phyloP scores from a whole-genome alignment of 768 basidiomycete genomes.

The Pisolithus sp. region DNA sequence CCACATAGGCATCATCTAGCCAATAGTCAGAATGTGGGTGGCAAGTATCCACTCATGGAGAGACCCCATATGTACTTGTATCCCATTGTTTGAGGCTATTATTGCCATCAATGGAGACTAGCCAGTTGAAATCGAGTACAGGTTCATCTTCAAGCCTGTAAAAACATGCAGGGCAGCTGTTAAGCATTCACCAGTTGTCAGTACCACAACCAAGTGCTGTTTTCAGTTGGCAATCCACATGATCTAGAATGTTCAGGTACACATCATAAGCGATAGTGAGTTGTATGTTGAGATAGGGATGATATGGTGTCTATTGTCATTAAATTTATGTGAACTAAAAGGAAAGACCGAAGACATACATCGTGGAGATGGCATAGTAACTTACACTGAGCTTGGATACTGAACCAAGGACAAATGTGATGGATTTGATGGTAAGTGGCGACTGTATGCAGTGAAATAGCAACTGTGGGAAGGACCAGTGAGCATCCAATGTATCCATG shows the following conservation, averaged over 20 bases:
- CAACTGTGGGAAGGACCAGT: not conserved
- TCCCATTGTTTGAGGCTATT: slow-evolving; percentile 2
- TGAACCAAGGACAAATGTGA: slow-evolving; percentile 1
- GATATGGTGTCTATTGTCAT: not conserved
- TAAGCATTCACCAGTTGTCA: too few relatives aligned
- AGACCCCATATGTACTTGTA: not conserved
- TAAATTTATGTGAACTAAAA: not conserved
- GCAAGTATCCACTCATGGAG: not conserved
- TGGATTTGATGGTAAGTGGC: slow-evolving; percentile 4
- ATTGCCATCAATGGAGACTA: not conserved
- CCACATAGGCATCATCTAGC: not conserved
- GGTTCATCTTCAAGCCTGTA: slow-evolving; percentile 2
- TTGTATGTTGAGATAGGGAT: not conserved
- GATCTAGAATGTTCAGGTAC: slow-evolving; percentile 7
- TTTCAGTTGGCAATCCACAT: not conserved
- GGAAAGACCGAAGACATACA: not conserved
- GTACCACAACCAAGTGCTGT: too few relatives aligned
- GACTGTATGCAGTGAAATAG: slow-evolving; percentile 12
- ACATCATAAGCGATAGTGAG: not conserved
- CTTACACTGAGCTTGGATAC: slow-evolving; percentile 5
- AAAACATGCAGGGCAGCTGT: slow-evolving; percentile 3
- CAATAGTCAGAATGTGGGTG: not conserved
- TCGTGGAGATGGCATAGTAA: slow-evolving; percentile 2
- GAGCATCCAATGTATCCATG: slow-evolving; percentile 10
- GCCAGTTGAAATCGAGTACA: not conserved